Conservation (phyloP, 306 rosid species). For the Vigna nakashimae region DNA sequence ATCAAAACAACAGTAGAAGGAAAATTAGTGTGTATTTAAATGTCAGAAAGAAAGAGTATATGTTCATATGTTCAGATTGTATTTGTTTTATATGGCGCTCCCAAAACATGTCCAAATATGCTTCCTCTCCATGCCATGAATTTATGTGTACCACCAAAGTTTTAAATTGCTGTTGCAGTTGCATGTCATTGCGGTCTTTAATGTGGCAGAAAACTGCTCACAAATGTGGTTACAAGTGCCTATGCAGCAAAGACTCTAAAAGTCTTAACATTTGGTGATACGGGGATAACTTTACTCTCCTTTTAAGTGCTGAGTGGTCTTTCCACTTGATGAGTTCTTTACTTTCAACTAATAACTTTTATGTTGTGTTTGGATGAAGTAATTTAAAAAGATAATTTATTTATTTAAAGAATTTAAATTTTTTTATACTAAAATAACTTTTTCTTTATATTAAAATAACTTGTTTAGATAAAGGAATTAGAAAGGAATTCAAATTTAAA, state of each 20-base stretch:
- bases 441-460: no score
- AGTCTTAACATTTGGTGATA: neutral
- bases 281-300: neutral
- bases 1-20: conserved; percentile 16
- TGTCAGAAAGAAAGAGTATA: conserved; percentile 10
- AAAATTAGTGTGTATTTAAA: neutral
- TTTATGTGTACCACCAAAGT: neutral
- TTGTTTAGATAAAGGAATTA: no score
- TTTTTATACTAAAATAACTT: no score
- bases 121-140: neutral
- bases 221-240: neutral
- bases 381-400: no score
- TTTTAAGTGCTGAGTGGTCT: neutral
- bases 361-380: no score
- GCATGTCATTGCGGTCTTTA: neutral
- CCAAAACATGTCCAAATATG: conserved; percentile 10
- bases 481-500: no score
- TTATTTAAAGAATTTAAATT: no score
- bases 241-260: no score
- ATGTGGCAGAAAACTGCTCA: neutral
- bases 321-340: neutral
- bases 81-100: neutral
- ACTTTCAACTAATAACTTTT: neutral
- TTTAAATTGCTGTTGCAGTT: neutral
- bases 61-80: conserved; percentile 27